Conservation (phyloP, 306 rosid genomes). For the Geum urbanum region DNA sequence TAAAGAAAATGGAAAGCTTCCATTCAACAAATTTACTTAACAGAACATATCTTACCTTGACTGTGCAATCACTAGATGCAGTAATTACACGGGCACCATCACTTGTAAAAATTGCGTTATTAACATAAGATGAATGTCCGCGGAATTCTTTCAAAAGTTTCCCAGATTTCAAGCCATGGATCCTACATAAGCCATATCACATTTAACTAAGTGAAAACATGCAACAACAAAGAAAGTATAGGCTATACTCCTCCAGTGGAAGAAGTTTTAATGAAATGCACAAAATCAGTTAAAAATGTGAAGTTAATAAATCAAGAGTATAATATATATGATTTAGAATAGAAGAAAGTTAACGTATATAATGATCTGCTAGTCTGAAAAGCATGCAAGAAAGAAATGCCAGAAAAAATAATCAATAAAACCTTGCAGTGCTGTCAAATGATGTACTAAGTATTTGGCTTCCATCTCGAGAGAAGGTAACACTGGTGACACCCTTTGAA, state of each 20-base stretch:
- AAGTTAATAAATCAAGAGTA: background rate
- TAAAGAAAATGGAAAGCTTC: slow-evolving; percentile 1
- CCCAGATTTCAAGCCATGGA: slow-evolving; percentile 95
- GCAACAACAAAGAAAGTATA: background rate
- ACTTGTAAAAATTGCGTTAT: slow-evolving; percentile 80
- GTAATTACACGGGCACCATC: slow-evolving; percentile 90
- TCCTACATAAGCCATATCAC: slow-evolving; percentile 40
- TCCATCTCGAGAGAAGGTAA: slow-evolving; percentile 96
- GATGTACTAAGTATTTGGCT: slow-evolving; percentile 93
- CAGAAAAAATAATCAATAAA: slow-evolving; percentile 19
- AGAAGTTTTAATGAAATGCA: background rate
- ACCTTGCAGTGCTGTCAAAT: slow-evolving; percentile 98
- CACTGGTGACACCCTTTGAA: slow-evolving; percentile 91
- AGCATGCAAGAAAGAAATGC: background rate
- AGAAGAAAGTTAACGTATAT: background rate
- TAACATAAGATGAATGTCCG: slow-evolving; percentile 88
- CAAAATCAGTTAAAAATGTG: background rate
- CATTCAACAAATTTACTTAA: background rate
- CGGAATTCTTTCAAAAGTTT: slow-evolving; percentile 94
- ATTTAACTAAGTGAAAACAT: background rate
- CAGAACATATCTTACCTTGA: slow-evolving; percentile 50
- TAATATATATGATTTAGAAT: background rate
- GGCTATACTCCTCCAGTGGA: background rate
- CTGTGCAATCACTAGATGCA: slow-evolving; percentile 96
- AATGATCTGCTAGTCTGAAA: background rate